Evolutionary conservation across 202 grass and related monocot genomes (phyloP).

Genomic region (Zoysia matrella): DNA sequence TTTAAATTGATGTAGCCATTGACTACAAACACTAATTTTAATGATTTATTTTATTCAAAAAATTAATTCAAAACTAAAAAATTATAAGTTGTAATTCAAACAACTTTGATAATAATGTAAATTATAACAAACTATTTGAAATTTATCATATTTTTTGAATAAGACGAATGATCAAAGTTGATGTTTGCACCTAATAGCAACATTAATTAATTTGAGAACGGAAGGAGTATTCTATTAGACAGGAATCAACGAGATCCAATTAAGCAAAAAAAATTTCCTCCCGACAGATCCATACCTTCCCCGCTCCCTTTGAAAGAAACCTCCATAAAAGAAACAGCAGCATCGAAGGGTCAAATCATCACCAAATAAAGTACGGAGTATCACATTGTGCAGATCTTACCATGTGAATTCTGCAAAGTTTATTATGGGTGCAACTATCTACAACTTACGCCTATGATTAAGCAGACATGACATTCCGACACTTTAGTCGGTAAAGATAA

Average conservation of each 20-base stretch:
- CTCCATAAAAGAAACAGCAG: background rate
- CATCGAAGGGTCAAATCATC: constrained; percentile 35
- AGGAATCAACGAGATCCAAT: background rate
- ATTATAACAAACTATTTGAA: too few relatives aligned
- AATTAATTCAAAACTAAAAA: too few relatives aligned
- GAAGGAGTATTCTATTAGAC: background rate
- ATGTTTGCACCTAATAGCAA: too few relatives aligned
- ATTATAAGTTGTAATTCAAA: too few relatives aligned
- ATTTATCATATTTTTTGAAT: too few relatives aligned
- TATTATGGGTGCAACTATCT: constrained; percentile 2
- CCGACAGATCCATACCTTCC: constrained; percentile 9
- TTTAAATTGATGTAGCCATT: too few relatives aligned
- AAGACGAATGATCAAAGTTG: too few relatives aligned
- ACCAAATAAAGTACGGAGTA: constrained; percentile 29
- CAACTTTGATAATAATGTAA: too few relatives aligned
- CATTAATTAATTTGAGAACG: too few relatives aligned
- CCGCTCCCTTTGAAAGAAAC: constrained; percentile 1
- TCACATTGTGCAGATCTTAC: constrained; percentile 12
- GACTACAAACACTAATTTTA: too few relatives aligned
- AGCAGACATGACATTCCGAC: background rate
- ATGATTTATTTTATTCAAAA: too few relatives aligned
- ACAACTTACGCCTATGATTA: constrained; percentile 26
- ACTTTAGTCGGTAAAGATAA: constrained; percentile 13
- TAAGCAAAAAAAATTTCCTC: background rate
- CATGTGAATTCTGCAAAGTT: constrained; percentile 34